Percentiles rank a stretch among this genome's conserved stretches.
Conservation (phyloP, 2,329 filamentous ascomycete genomes). For the Aspergillus sergii region DNA sequence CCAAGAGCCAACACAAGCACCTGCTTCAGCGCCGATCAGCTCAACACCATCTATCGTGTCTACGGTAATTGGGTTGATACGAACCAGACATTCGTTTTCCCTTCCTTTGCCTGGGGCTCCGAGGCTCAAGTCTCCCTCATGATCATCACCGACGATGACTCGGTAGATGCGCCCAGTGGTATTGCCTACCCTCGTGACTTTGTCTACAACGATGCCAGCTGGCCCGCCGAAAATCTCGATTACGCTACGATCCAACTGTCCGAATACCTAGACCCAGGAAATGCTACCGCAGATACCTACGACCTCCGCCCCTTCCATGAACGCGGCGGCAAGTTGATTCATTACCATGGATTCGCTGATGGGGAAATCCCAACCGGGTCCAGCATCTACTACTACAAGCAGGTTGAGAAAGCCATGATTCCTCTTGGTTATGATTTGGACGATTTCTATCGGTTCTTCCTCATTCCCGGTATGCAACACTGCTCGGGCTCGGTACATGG, state of each 20-base stretch:
- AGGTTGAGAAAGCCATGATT: neutral
- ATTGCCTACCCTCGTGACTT: neutral
- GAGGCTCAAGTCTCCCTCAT: neutral
- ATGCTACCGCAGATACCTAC: conserved; percentile 13
- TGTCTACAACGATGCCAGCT: conserved; percentile 41
- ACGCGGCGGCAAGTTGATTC: conserved; percentile 17
- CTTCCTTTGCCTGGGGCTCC: conserved; percentile 23
- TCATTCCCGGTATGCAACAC: conserved; percentile 20
- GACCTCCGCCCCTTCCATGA: conserved; percentile 15
- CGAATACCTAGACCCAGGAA: conserved; percentile 9
- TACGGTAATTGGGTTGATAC: neutral
- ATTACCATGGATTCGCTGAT: conserved; percentile 22
- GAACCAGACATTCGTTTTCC: conserved; percentile 34
- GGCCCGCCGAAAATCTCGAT: conserved; percentile 43
- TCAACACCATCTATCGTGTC: conserved; percentile 33
- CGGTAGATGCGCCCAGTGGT: neutral
- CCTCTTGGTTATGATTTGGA: conserved; percentile 11
- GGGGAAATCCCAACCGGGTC: conserved; percentile 16
- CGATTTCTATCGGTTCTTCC: conserved; percentile 21
- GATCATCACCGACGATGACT: neutral
- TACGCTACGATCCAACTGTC: conserved; percentile 40
- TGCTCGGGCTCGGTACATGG: conserved; percentile 5
- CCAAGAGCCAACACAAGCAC: conserved; percentile 26
- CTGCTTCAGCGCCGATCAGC: conserved; percentile 50
- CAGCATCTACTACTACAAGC: conserved; percentile 12